A percentile compares a stretch with the other conserved stretches of the same genome.
These are phyloP conservation scores for Casaregolazyma lundiana DNA, from an alignment of 1,139 yeast genomes.

Conservation along the genomic window DNA sequence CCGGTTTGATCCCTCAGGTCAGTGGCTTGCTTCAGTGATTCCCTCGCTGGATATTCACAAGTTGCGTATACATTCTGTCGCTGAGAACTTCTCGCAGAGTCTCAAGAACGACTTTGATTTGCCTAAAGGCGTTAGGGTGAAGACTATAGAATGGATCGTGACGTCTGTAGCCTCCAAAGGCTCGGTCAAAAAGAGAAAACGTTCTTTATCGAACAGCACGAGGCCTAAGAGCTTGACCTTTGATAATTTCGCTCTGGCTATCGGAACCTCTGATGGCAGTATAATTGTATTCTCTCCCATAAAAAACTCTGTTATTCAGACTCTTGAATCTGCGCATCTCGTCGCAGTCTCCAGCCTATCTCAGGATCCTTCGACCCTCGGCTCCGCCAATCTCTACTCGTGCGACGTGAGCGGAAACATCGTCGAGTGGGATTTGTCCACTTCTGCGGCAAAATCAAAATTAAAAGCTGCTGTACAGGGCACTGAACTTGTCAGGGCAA, in stretches of 20 bases:
- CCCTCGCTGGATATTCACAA: slow-evolving; percentile 73
- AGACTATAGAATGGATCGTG: slow-evolving; percentile 52
- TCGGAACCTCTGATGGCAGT: slow-evolving; percentile 65
- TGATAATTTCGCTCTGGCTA: slow-evolving; percentile 46
- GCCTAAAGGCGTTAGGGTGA: slow-evolving; percentile 51
- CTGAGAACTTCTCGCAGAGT: slow-evolving; percentile 14
- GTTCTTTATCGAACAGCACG: slow-evolving; percentile 15
- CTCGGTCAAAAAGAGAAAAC: slow-evolving; percentile 34
- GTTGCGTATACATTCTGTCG: slow-evolving; percentile 45
- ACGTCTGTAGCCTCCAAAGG: slow-evolving; percentile 14
- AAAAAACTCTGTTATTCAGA: slow-evolving; percentile 51
- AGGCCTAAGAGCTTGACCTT: slow-evolving; percentile 8
- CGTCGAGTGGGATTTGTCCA: slow-evolving; percentile 58
- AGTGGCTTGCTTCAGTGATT: slow-evolving; percentile 60
- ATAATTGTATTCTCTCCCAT: slow-evolving; percentile 65
- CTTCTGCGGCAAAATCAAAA: slow-evolving; percentile 40
- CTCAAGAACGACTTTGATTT: slow-evolving; percentile 34
- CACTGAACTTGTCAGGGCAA: slow-evolving; percentile 23
- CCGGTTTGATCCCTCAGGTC: slow-evolving; percentile 51
- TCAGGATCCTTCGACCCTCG: slow-evolving; percentile 43
- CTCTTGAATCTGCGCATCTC: slow-evolving; percentile 48
- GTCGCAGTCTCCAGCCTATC: slow-evolving; percentile 46
- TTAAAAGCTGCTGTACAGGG: slow-evolving; percentile 40
- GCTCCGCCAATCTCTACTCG: slow-evolving; percentile 43
- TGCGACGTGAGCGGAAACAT: slow-evolving; percentile 60